Evolutionary conservation across 805 yeast species (phyloP).

Genomic region (Wickerhamiella brachini): DNA sequence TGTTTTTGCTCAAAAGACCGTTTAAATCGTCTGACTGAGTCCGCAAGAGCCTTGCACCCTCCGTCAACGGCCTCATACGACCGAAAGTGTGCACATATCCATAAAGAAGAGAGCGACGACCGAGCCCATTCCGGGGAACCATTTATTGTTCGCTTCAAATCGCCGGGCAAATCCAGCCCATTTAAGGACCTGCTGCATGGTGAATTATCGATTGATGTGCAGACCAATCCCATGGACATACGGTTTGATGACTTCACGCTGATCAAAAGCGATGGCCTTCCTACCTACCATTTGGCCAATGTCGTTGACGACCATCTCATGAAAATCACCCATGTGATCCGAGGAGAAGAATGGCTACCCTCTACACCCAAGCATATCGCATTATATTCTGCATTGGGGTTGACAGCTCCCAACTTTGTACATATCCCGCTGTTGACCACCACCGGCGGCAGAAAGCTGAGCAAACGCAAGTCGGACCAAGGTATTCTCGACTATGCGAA

Average conservation of each 20-base stretch:
- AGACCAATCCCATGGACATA: constrained; percentile 50
- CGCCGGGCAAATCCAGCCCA: constrained; percentile 57
- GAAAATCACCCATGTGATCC: constrained; percentile 83
- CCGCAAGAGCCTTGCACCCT: constrained; percentile 63
- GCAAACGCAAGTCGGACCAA: constrained; percentile 75
- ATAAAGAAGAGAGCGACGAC: constrained; percentile 29
- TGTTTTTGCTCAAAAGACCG: constrained; percentile 81
- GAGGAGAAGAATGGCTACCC: constrained; percentile 97
- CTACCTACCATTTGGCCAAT: constrained; percentile 94
- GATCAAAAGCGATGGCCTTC: constrained; percentile 84
- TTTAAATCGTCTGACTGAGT: constrained; percentile 47
- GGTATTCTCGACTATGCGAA: constrained; percentile 47
- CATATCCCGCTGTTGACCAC: constrained; percentile 85
- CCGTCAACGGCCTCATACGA: constrained; percentile 91
- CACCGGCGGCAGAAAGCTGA: constrained; percentile 42
- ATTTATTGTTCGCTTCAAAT: constrained; percentile 56
- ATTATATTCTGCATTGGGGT: constrained; percentile 69
- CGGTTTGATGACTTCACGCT: constrained; percentile 84
- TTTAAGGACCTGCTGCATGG: constrained; percentile 75
- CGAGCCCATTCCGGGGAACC: constrained; percentile 22
- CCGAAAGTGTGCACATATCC: constrained; percentile 49
- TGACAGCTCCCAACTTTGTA: constrained; percentile 69
- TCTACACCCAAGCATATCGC: constrained; percentile 93
- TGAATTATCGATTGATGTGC: constrained; percentile 59
- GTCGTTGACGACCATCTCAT: constrained; percentile 90